phyloP scores from a whole-genome alignment of 1,284 basidiomycete genomes.

The Cutaneotrichosporon arboriforme region DNA sequence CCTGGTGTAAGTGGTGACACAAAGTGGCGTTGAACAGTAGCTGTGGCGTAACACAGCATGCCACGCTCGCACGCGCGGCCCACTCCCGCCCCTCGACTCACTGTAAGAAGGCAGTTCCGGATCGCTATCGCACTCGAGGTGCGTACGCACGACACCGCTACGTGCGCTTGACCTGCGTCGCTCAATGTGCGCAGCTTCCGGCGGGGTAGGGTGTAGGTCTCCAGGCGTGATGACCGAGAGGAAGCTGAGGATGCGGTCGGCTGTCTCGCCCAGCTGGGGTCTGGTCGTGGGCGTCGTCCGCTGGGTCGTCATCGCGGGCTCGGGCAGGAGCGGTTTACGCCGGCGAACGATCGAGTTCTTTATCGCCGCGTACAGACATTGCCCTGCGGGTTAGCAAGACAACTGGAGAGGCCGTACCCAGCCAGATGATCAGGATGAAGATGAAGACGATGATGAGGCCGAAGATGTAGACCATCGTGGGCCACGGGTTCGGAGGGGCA shows the following conservation, averaged over 20 bases:
- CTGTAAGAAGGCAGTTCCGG: background rate
- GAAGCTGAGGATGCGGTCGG: background rate
- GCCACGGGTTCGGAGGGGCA: background rate
- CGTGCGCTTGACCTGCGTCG: background rate
- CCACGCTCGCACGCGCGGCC: too few relatives aligned
- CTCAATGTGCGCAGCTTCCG: background rate
- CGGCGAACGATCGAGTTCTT: background rate
- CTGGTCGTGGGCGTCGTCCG: too few relatives aligned
- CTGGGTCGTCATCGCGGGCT: background rate
- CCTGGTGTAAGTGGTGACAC: background rate
- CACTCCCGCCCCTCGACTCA: background rate
- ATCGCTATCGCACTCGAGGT: background rate
- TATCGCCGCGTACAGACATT: too few relatives aligned
- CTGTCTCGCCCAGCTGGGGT: background rate
- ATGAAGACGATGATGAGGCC: background rate
- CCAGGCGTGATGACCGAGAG: too few relatives aligned
- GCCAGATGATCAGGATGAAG: background rate
- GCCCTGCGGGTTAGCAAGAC: too few relatives aligned
- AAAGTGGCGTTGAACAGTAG: too few relatives aligned
- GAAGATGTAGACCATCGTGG: constrained; percentile 3
- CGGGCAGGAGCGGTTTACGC: background rate
- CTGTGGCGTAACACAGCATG: too few relatives aligned
- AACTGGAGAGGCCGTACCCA: background rate
- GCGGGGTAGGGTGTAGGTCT: background rate
- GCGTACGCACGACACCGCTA: background rate